These are phyloP conservation scores for Leccinum uliginosum DNA, from an alignment of 768 basidiomycete genomes.

Conservation along the genomic window DNA sequence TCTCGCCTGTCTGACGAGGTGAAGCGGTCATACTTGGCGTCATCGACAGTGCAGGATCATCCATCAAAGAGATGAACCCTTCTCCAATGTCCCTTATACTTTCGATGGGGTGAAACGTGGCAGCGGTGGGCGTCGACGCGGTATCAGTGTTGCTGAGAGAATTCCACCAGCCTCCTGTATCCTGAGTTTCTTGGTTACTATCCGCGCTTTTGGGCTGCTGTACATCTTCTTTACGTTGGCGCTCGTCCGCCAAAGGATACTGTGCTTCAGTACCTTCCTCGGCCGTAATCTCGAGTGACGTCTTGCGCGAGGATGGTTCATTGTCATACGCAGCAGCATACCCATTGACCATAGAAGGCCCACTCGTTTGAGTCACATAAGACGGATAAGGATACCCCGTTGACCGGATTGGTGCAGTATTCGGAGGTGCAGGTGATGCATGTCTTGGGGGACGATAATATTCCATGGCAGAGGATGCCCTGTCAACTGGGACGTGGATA, in stretches of 20 bases:
- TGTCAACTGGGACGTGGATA: conserved; percentile 53
- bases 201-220: conserved; percentile 17
- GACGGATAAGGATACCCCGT: conserved; percentile 25
- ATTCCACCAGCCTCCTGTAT: conserved; percentile 60
- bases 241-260: not conserved
- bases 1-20: conserved; percentile 8
- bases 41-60: conserved; percentile 45
- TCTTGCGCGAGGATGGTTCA: conserved; percentile 25
- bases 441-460: conserved; percentile 50
- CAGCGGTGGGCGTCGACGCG: conserved; percentile 60
- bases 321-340: conserved; percentile 34
- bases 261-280: conserved; percentile 23
- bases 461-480: conserved; percentile 77
- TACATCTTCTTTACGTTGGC: conserved; percentile 5
- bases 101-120: conserved; percentile 58
- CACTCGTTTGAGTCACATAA: conserved; percentile 23
- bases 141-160: conserved; percentile 38
- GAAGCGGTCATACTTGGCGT: conserved; percentile 20
- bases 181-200: conserved; percentile 34
- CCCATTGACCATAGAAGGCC: conserved; percentile 33
- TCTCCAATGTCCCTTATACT: conserved; percentile 40
- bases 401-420: conserved; percentile 50
- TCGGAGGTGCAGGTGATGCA: conserved; percentile 50
- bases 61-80: conserved; percentile 84
- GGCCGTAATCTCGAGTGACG: conserved; percentile 28